phyloP scores from a whole-genome alignment of 805 yeast species.

The Lipomyces orientalis region DNA sequence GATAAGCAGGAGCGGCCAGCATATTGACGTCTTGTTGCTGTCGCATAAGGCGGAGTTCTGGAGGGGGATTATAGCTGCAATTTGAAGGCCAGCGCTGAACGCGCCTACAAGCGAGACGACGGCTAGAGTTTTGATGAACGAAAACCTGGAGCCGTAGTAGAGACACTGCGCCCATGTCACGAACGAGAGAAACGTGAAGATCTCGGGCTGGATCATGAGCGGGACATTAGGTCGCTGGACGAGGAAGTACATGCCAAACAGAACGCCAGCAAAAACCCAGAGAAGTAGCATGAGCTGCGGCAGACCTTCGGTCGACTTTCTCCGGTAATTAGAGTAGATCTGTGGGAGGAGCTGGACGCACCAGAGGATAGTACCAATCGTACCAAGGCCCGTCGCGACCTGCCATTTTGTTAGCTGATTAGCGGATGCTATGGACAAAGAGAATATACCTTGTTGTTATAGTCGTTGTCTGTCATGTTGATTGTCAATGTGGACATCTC shows the following conservation, averaged over 20 bases:
- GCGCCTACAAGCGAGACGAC: slow-evolving; percentile 50
- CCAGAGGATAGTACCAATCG: slow-evolving; percentile 91
- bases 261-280: slow-evolving; percentile 82
- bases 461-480: background rate
- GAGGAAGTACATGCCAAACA: slow-evolving; percentile 84
- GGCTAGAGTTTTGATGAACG: slow-evolving; percentile 47
- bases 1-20: slow-evolving; percentile 80
- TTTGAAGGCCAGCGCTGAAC: slow-evolving; percentile 63
- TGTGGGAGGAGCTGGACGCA: slow-evolving; percentile 91
- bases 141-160: slow-evolving; percentile 50
- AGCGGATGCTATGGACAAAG: background rate
- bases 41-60: slow-evolving; percentile 9
- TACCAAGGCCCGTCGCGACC: slow-evolving; percentile 59
- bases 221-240: slow-evolving; percentile 75
- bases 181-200: slow-evolving; percentile 72
- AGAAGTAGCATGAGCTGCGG: slow-evolving; percentile 87
- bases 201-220: slow-evolving; percentile 83
- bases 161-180: slow-evolving; percentile 72
- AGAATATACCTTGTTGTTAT: background rate
- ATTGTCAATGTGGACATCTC: background rate
- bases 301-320: slow-evolving; percentile 82
- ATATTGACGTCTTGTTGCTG: slow-evolving; percentile 52
- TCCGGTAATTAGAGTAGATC: slow-evolving; percentile 70
- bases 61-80: slow-evolving; percentile 74
- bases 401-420: background rate